Conservation (phyloP, 108 stramenopile genomes). For the Epipyxis sp. region DNA sequence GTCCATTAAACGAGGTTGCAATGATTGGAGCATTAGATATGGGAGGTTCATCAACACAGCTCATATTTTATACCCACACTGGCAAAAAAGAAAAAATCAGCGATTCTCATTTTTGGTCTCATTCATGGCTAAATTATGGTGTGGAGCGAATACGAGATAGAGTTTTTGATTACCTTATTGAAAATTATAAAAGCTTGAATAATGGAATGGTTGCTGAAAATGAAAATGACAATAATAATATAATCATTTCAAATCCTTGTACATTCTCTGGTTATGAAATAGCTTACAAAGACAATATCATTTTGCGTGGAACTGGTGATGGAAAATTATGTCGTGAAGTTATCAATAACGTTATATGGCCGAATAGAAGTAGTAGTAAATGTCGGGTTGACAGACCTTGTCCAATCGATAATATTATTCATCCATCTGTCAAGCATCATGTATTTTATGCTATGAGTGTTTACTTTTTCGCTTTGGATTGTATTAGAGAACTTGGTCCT, state of each 20-base stretch:
- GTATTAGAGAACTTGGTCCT: constrained; percentile 65
- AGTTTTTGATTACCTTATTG: constrained; percentile 17
- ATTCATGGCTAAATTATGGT: constrained; percentile 47
- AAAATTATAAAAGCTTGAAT: neutral
- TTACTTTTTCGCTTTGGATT: constrained; percentile 83
- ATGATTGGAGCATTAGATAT: constrained; percentile 38
- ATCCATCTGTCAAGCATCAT: constrained; percentile 19
- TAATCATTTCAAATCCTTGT: constrained; percentile 44
- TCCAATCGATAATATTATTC: constrained; percentile 13
- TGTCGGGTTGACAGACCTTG: neutral
- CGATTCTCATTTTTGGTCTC: constrained; percentile 44
- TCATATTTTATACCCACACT: constrained; percentile 26
- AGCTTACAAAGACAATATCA: constrained; percentile 28
- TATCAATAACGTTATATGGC: constrained; percentile 45
- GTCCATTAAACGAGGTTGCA: neutral
- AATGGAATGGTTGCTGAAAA: neutral
- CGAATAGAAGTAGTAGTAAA: neutral
- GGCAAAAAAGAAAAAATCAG: neutral
- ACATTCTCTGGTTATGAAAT: neutral
- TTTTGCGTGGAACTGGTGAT: constrained; percentile 42
- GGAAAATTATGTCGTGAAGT: constrained; percentile 34
- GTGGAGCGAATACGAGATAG: constrained; percentile 44
- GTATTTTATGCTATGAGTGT: constrained; percentile 83
- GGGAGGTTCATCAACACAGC: constrained; percentile 37
- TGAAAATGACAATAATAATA: neutral